phyloP scores from a whole-genome alignment of 371 early-diverging fungal species.

The Coemansia sp. region DNA sequence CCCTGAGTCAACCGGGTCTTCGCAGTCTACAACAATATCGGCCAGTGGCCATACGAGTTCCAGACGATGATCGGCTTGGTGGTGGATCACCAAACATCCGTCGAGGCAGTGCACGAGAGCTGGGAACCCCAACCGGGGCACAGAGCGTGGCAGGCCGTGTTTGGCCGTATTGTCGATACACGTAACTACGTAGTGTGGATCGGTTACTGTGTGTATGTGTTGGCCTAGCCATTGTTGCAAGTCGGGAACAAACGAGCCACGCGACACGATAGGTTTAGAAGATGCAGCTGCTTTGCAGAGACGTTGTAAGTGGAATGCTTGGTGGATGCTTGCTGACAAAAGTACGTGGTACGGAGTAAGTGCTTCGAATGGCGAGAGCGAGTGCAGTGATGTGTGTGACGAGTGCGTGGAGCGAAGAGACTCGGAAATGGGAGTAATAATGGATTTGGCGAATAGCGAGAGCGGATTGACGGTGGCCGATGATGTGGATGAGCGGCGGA shows the following conservation, averaged over 20 bases:
- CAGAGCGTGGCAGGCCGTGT: constrained; percentile 19
- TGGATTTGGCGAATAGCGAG: background rate
- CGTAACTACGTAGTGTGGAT: background rate
- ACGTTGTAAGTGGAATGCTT: constrained; percentile 23
- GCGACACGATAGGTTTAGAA: background rate
- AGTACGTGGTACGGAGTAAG: constrained; percentile 1
- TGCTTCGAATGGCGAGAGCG: constrained; percentile 5
- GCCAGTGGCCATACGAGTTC: constrained; percentile 47
- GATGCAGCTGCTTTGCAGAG: background rate
- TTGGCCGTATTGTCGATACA: constrained; percentile 33
- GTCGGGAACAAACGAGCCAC: constrained; percentile 7
- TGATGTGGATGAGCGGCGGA: constrained; percentile 2
- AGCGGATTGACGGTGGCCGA: background rate
- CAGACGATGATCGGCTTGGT: background rate
- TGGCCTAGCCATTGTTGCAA: constrained; percentile 24
- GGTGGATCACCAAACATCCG: constrained; percentile 21
- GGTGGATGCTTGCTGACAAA: constrained; percentile 25
- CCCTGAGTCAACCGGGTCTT: constrained; percentile 5
- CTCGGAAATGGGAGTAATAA: background rate
- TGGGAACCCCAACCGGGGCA: constrained; percentile 17
- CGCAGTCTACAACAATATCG: constrained; percentile 3
- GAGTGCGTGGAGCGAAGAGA: background rate
- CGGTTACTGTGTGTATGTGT: background rate
- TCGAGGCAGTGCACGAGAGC: constrained; percentile 15
- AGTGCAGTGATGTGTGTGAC: constrained; percentile 8